phyloP scores from a whole-genome alignment of 1,139 yeast genomes.

The Yamadazyma sp. region DNA sequence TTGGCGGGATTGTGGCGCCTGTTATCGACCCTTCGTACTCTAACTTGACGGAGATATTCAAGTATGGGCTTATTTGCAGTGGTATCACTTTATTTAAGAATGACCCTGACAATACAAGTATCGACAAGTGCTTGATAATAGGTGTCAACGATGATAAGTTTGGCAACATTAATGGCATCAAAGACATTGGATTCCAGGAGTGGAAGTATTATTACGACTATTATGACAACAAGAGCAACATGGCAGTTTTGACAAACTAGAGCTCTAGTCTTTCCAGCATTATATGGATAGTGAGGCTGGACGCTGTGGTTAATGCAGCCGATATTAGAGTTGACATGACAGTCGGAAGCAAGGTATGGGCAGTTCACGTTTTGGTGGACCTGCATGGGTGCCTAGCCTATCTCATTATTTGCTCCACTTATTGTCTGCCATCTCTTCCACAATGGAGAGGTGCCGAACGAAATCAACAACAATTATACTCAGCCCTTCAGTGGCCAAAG shows the following conservation, averaged over 20 bases:
- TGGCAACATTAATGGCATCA: constrained; percentile 30
- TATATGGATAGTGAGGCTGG: neutral
- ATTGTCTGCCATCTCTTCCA: too few species aligned
- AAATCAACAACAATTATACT: too few species aligned
- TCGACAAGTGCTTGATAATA: constrained; percentile 38
- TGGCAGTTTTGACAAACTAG: neutral
- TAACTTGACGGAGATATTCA: constrained; percentile 55
- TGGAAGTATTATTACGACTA: constrained; percentile 43
- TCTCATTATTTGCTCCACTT: too few species aligned
- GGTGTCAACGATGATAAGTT: constrained; percentile 42
- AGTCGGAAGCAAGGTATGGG: too few species aligned
- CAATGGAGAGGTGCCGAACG: too few species aligned
- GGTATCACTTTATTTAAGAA: constrained; percentile 55
- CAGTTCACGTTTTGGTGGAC: too few species aligned
- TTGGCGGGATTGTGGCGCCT: constrained; percentile 61
- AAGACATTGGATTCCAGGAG: constrained; percentile 42
- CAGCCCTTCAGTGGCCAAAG: too few species aligned
- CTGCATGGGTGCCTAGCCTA: too few species aligned
- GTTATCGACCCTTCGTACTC: constrained; percentile 57
- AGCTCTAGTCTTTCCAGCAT: neutral
- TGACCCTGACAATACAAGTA: constrained; percentile 23
- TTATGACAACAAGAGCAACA: constrained; percentile 25
- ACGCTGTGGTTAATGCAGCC: neutral
- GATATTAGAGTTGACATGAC: too few species aligned
- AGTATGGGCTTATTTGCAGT: constrained; percentile 58